Evolutionary conservation across 2,329 filamentous ascomycete species (phyloP).

Genomic region (Penicillium sp.): DNA sequence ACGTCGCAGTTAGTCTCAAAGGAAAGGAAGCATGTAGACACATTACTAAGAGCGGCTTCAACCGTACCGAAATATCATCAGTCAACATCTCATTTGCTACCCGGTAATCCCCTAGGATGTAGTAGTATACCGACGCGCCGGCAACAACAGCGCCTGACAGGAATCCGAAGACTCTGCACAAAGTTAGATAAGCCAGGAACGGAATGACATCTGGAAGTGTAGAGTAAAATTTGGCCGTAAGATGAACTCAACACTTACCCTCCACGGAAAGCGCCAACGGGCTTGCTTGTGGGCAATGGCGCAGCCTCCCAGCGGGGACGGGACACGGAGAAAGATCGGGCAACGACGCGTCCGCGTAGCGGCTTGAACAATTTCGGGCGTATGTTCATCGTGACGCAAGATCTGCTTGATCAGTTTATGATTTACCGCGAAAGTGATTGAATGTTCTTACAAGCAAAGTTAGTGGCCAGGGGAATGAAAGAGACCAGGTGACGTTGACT

Average conservation of each 20-base stretch:
- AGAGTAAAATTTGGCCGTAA: background rate
- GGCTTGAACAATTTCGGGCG: conserved; percentile 21
- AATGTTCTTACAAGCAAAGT: conserved; percentile 3
- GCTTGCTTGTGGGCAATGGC: conserved; percentile 59
- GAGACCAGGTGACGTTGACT: conserved; percentile 21
- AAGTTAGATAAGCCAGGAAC: conserved; percentile 4
- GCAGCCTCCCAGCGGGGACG: conserved; percentile 37
- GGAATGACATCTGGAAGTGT: background rate
- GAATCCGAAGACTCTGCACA: conserved; percentile 79
- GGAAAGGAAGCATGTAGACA: background rate
- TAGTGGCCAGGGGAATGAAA: conserved; percentile 14
- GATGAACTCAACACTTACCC: conserved; percentile 54
- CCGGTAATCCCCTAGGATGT: conserved; percentile 90
- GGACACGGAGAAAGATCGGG: conserved; percentile 40
- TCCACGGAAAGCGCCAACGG: conserved; percentile 69
- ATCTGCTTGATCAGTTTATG: background rate
- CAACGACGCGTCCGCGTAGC: conserved; percentile 23
- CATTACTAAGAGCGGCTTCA: background rate
- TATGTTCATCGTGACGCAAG: conserved; percentile 13
- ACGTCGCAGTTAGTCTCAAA: background rate
- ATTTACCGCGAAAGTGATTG: background rate
- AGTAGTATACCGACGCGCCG: conserved; percentile 82
- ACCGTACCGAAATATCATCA: conserved; percentile 91
- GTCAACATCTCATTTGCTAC: conserved; percentile 88
- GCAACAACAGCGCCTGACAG: conserved; percentile 78